Evolutionary conservation across 768 basidiomycete species (phyloP).

Genomic region (Asterophora lycoperdoides): DNA sequence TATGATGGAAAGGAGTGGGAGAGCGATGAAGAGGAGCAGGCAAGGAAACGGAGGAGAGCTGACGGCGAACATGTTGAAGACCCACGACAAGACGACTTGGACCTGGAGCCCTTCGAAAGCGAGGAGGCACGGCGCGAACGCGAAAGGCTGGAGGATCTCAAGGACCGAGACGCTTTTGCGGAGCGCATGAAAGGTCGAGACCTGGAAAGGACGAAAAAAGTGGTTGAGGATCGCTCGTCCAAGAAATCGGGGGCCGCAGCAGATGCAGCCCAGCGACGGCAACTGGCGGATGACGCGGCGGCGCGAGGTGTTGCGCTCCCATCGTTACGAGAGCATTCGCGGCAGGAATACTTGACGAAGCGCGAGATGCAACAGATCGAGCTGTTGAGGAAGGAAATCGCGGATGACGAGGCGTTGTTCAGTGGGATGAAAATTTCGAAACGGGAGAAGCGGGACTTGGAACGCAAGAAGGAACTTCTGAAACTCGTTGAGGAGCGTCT

Average conservation of each 20-base stretch:
- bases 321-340: constrained; percentile 79
- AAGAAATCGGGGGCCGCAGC: constrained; percentile 68
- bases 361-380: constrained; percentile 96
- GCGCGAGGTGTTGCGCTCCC: constrained; percentile 55
- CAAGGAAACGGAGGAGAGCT: constrained; percentile 57
- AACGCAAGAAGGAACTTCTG: constrained; percentile 88
- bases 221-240: constrained; percentile 90
- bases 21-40: constrained; percentile 82
- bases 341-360: constrained; percentile 95
- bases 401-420: constrained; percentile 90
- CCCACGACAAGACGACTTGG: constrained; percentile 35
- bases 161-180: constrained; percentile 91
- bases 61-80: constrained; percentile 36
- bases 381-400: constrained; percentile 85
- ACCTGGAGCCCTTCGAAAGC: constrained; percentile 58
- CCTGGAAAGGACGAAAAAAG: constrained; percentile 78
- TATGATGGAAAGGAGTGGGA: constrained; percentile 83
- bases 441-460: constrained; percentile 75
- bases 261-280: constrained; percentile 77
- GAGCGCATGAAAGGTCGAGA: constrained; percentile 83
- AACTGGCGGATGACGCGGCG: constrained; percentile 74
- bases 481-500: constrained; percentile 90
- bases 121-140: constrained; percentile 65
- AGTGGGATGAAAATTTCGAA: constrained; percentile 87
- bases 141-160: constrained; percentile 72